phyloP scores from a whole-genome alignment of 495 filamentous ascomycete species.

The Penicillium coprophilum region DNA sequence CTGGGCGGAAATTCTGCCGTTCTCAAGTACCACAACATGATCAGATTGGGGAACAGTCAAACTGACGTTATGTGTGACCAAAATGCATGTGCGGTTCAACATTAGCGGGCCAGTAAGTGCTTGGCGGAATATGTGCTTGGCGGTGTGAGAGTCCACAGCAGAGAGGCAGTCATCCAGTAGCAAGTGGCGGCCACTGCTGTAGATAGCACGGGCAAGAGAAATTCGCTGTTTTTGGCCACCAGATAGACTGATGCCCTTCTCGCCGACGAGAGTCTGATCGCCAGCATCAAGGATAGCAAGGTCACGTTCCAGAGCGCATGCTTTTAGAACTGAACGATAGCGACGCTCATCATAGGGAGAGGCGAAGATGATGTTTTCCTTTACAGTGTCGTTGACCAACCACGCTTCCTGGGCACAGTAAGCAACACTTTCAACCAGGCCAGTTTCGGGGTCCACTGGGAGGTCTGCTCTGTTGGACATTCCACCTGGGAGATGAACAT shows the following conservation, averaged over 20 bases:
- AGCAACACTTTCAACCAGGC: slow-evolving; percentile 85
- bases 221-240: slow-evolving; percentile 98
- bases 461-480: slow-evolving; percentile 80
- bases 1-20: slow-evolving; percentile 76
- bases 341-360: slow-evolving; percentile 77
- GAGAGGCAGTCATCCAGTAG: slow-evolving; percentile 95
- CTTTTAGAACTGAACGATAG: slow-evolving; percentile 83
- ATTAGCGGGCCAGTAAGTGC: slow-evolving; percentile 90
- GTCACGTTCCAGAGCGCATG: slow-evolving; percentile 92
- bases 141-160: slow-evolving; percentile 98
- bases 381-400: slow-evolving; percentile 95
- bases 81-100: slow-evolving; percentile 82
- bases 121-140: slow-evolving; percentile 96
- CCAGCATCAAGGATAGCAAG: slow-evolving; percentile 89
- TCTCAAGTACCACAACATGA: slow-evolving; percentile 81
- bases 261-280: slow-evolving; percentile 91
- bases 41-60: slow-evolving; percentile 77
- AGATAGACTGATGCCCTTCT: slow-evolving; percentile 95
- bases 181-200: slow-evolving; percentile 86
- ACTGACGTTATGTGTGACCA: slow-evolving; percentile 94
- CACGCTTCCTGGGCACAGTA: slow-evolving; percentile 98
- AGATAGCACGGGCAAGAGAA: slow-evolving; percentile 88
- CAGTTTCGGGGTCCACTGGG: slow-evolving; percentile 76
- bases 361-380: slow-evolving; percentile 94
- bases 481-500: slow-evolving; percentile 75